Conservation (phyloP, 2,329 filamentous ascomycete genomes). For the Monilinia aucupariae region DNA sequence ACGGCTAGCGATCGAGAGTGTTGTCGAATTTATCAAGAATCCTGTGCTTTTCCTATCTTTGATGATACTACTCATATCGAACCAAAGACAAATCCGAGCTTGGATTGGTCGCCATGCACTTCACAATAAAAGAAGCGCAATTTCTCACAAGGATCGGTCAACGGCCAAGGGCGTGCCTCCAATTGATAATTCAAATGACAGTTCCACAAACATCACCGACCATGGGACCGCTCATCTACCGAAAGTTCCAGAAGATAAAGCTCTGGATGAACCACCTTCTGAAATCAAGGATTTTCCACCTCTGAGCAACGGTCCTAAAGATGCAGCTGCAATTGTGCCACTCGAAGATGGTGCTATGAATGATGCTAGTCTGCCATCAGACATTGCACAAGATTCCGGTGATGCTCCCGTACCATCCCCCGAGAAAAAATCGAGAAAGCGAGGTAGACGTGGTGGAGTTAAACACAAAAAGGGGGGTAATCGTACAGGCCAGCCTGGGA, state of each 20-base stretch:
- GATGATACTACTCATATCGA: conserved; percentile 24
- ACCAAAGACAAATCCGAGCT: conserved; percentile 27
- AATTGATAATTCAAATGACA: conserved; percentile 16
- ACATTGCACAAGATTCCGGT: neutral
- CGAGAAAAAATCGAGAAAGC: conserved; percentile 52
- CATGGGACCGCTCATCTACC: neutral
- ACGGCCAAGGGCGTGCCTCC: neutral
- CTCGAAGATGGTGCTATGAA: conserved; percentile 3
- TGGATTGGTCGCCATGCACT: conserved; percentile 34
- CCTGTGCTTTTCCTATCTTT: conserved; percentile 40
- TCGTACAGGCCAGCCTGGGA: conserved; percentile 45
- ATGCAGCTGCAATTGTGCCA: neutral
- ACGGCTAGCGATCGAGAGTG: conserved; percentile 44
- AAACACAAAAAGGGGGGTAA: conserved; percentile 52
- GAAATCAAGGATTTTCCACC: neutral
- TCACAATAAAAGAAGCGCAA: neutral
- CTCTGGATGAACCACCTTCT: neutral
- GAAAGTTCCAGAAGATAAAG: neutral
- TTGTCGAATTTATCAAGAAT: conserved; percentile 52
- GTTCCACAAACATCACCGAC: neutral
- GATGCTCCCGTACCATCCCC: conserved; percentile 36
- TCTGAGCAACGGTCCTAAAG: neutral
- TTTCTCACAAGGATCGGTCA: conserved; percentile 25
- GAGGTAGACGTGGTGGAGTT: conserved; percentile 66
- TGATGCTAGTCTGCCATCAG: neutral